Evolutionary conservation across 202 grass and related monocot genomes (phyloP).

Genomic region (Brachypodium distachyon): DNA sequence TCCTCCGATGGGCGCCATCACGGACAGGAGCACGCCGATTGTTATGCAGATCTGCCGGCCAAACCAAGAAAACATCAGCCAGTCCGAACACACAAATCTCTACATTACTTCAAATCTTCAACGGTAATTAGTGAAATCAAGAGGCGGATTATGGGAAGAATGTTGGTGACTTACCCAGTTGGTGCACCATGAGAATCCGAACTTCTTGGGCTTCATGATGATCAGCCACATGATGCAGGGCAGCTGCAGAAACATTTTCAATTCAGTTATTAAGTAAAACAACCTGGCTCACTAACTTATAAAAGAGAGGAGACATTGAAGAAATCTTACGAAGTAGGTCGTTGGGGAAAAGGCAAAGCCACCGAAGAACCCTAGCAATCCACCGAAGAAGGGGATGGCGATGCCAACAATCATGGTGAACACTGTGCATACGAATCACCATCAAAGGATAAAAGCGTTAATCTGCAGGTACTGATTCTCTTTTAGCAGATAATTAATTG

Average conservation of each 20-base stretch:
- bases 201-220: slow-evolving; percentile 44
- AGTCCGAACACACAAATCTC: no score
- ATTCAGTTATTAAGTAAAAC: not conserved
- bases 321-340: slow-evolving; percentile 44
- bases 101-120: no score
- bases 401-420: slow-evolving; percentile 62
- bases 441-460: not conserved
- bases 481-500: no score
- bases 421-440: slow-evolving; percentile 12
- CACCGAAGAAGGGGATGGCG: slow-evolving; percentile 62
- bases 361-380: slow-evolving; percentile 65
- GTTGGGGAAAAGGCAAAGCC: slow-evolving; percentile 64
- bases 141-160: not conserved
- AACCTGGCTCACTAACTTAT: not conserved
- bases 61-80: not conserved
- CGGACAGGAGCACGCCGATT: not conserved
- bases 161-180: slow-evolving; percentile 42
- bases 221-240: slow-evolving; percentile 58
- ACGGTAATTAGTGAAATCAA: not conserved
- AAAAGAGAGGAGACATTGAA: not conserved
- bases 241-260: slow-evolving; percentile 25
- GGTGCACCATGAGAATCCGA: slow-evolving; percentile 39
- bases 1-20: not conserved
- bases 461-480: no score
- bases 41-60: not conserved